Evolutionary conservation across 2,329 filamentous ascomycete genomes (phyloP).

Genomic region (Graphilbum ipis-grandicollis): DNA sequence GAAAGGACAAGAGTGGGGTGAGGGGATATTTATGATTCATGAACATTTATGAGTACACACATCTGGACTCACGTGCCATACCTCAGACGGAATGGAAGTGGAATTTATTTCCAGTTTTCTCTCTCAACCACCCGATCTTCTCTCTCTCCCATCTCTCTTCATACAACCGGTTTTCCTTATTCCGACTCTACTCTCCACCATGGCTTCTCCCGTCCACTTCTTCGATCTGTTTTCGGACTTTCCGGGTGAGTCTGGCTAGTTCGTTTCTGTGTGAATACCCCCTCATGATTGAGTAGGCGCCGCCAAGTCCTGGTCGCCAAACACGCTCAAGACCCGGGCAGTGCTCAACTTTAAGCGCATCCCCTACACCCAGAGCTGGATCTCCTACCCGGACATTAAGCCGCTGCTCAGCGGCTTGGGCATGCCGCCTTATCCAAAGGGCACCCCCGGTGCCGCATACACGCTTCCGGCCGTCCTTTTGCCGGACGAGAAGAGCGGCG

Average conservation of each 20-base stretch:
- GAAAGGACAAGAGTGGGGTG: too few species aligned
- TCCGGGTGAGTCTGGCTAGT: background rate
- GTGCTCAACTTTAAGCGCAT: conserved; percentile 3
- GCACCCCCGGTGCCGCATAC: background rate
- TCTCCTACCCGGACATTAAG: conserved; percentile 1
- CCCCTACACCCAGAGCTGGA: conserved; percentile 3
- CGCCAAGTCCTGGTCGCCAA: conserved; percentile 1
- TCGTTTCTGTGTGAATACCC: background rate
- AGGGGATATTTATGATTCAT: too few species aligned
- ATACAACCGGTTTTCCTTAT: too few species aligned
- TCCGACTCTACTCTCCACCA: too few species aligned
- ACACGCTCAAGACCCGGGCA: background rate
- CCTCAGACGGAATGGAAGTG: too few species aligned
- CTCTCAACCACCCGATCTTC: too few species aligned
- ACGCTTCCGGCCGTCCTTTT: conserved; percentile 1
- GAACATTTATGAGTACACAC: too few species aligned
- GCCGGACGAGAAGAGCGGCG: background rate
- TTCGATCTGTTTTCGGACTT: conserved; percentile 2
- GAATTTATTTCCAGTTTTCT: too few species aligned
- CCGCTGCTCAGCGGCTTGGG: background rate
- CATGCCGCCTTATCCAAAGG: background rate
- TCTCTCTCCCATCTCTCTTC: too few species aligned
- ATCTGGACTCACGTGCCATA: too few species aligned
- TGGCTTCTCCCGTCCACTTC: background rate
- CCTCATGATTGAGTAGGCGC: background rate